These are phyloP conservation scores for Malassezia equina DNA, from an alignment of 1,284 basidiomycete genomes.

Conservation along the genomic window DNA sequence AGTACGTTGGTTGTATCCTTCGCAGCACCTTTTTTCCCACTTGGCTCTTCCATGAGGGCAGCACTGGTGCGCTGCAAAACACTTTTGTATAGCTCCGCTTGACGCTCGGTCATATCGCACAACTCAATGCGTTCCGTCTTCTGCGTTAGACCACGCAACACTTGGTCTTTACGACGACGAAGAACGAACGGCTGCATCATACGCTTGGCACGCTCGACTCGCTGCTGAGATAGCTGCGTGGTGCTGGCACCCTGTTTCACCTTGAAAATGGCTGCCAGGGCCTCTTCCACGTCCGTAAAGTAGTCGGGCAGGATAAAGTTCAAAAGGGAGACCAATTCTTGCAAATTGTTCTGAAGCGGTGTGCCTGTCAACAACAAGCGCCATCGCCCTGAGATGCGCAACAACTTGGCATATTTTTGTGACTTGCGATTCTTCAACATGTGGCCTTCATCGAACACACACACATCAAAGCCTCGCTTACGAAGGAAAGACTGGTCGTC, in stretches of 20 bases:
- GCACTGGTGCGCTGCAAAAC: constrained; percentile 73
- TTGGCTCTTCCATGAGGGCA: constrained; percentile 58
- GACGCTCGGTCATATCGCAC: constrained; percentile 80
- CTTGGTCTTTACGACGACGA: constrained; percentile 75
- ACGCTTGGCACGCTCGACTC: constrained; percentile 85
- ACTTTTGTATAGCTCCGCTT: constrained; percentile 74
- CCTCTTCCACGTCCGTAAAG: constrained; percentile 65
- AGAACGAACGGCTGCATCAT: constrained; percentile 99
- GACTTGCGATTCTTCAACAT: constrained; percentile 93
- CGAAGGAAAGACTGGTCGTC: constrained; percentile 81
- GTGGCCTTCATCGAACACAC: constrained; percentile 87
- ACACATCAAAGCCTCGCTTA: constrained; percentile 70
- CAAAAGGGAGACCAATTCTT: constrained; percentile 83
- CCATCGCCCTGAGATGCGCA: constrained; percentile 78
- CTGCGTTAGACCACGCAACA: constrained; percentile 79
- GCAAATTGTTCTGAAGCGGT: constrained; percentile 70
- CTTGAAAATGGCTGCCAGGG: constrained; percentile 90
- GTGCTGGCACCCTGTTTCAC: constrained; percentile 77
- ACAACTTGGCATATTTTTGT: constrained; percentile 78
- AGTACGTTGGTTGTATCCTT: constrained; percentile 57
- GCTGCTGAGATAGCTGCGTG: constrained; percentile 74
- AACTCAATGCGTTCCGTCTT: constrained; percentile 86
- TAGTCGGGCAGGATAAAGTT: constrained; percentile 93
- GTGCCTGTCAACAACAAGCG: constrained; percentile 88
- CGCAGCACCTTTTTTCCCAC: neutral